A percentile compares a stretch with the other conserved stretches of the same genome.
phyloP scores from a whole-genome alignment of 345 rosid species.

The Noccaea caerulescens region DNA sequence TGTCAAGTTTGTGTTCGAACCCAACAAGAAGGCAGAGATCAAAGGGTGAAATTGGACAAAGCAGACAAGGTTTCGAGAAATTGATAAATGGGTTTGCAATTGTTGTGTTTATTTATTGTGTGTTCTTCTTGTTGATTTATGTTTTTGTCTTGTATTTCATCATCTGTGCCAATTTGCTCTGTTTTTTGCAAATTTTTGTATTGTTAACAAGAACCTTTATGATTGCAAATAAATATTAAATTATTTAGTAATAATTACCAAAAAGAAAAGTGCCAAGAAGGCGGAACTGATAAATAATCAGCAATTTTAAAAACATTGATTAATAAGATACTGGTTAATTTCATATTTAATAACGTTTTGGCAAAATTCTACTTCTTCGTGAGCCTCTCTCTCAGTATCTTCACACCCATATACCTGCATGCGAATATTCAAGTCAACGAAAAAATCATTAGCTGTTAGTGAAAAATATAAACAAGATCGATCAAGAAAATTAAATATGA shows the following conservation, averaged over 20 bases:
- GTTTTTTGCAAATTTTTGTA: constrained; percentile 3
- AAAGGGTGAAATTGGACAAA: constrained; percentile 44
- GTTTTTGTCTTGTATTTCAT: neutral
- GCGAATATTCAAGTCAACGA: neutral
- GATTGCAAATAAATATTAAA: neutral
- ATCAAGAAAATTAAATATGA: neutral
- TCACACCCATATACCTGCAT: constrained; percentile 87
- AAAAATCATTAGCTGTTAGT: constrained; percentile 6
- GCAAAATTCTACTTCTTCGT: constrained; percentile 29
- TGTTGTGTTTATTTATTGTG: neutral
- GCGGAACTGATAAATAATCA: neutral
- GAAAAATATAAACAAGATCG: neutral
- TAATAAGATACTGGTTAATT: constrained; percentile 3
- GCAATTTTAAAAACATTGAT: constrained; percentile 2
- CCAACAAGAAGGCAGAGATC: constrained; percentile 59
- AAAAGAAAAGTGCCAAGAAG: too few relatives aligned
- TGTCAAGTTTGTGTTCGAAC: constrained; percentile 67
- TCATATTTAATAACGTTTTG: constrained; percentile 9
- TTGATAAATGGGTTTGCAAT: neutral
- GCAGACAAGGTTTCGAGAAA: neutral
- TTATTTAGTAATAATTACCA: too few relatives aligned
- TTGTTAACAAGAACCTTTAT: neutral
- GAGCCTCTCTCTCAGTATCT: constrained; percentile 74
- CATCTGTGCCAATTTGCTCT: too few relatives aligned
- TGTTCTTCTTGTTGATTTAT: constrained; percentile 6